phyloP scores from a whole-genome alignment of 2,329 filamentous ascomycete genomes.

The Aphanoascus verrucosus region DNA sequence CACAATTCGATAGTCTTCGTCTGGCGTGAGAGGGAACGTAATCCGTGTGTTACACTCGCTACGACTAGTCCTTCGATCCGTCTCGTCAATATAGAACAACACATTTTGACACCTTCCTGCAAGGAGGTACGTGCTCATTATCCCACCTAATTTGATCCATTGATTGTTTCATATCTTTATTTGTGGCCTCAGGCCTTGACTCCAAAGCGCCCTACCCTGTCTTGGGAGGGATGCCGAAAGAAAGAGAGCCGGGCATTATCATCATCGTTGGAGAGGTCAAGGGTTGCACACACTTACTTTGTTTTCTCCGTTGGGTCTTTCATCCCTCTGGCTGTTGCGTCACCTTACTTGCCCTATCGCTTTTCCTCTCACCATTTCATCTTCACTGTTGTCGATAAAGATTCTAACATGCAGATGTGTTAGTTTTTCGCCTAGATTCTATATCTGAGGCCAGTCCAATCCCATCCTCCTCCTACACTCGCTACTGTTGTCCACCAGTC shows the following conservation, averaged over 20 bases:
- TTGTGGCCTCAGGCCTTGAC: background rate
- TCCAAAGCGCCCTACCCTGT: background rate
- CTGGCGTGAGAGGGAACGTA: background rate
- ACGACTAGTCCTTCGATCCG: background rate
- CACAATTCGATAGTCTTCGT: background rate
- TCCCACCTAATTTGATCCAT: background rate
- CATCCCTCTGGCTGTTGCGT: background rate
- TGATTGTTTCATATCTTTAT: slow-evolving; percentile 5
- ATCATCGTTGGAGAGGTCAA: background rate
- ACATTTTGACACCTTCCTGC: background rate
- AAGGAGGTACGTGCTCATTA: slow-evolving; percentile 10
- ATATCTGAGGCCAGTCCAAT: background rate
- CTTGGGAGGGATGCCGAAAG: background rate
- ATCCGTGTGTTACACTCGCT: slow-evolving; percentile 2
- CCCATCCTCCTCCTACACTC: background rate
- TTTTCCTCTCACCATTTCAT: background rate
- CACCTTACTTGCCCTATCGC: background rate
- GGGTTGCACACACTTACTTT: slow-evolving; percentile 3
- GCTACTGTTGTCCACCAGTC: background rate
- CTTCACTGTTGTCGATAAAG: background rate
- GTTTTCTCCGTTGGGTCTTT: slow-evolving; percentile 1
- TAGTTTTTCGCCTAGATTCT: background rate
- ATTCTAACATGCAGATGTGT: background rate
- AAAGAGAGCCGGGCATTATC: background rate
- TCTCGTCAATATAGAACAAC: background rate